A percentile compares a stretch with the other conserved stretches of the same genome.
phyloP scores from a whole-genome alignment of 2,329 filamentous ascomycete genomes.

The Botryotinia narcissicola region DNA sequence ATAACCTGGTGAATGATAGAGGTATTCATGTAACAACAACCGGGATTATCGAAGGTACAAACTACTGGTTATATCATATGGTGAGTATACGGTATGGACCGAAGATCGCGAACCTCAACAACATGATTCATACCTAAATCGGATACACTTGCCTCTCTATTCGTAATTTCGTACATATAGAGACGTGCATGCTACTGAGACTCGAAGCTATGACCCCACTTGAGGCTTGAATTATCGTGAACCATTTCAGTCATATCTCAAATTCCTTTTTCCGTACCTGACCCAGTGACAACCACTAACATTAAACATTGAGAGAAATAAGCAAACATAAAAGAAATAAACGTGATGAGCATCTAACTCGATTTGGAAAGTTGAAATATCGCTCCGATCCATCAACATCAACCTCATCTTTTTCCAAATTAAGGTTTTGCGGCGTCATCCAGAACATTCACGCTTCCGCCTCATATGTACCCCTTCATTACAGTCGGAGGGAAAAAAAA shows the following conservation, averaged over 20 bases:
- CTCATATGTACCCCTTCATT: conserved; percentile 8
- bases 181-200: background rate
- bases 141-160: background rate
- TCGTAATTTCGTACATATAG: background rate
- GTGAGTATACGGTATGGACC: background rate
- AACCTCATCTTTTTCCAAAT: conserved; percentile 1
- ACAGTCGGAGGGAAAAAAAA: background rate
- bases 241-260: conserved; percentile 11
- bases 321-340: background rate
- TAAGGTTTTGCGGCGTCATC: conserved; percentile 14
- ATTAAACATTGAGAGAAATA: background rate
- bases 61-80: conserved; percentile 10
- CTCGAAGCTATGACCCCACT: conserved; percentile 9
- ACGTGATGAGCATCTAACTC: background rate
- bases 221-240: conserved; percentile 16
- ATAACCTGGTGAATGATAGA: conserved; percentile 18
- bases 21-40: conserved; percentile 18
- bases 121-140: background rate
- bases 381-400: background rate
- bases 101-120: conserved; percentile 1
- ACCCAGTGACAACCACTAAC: background rate
- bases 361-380: background rate
- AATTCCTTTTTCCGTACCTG: conserved; percentile 10
- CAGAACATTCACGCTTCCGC: conserved; percentile 15
- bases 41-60: conserved; percentile 13